Percentiles rank a stretch among this genome's conserved stretches.
Evolutionary conservation across 768 basidiomycete genomes (phyloP).

Genomic region (Suillus occidentalis): DNA sequence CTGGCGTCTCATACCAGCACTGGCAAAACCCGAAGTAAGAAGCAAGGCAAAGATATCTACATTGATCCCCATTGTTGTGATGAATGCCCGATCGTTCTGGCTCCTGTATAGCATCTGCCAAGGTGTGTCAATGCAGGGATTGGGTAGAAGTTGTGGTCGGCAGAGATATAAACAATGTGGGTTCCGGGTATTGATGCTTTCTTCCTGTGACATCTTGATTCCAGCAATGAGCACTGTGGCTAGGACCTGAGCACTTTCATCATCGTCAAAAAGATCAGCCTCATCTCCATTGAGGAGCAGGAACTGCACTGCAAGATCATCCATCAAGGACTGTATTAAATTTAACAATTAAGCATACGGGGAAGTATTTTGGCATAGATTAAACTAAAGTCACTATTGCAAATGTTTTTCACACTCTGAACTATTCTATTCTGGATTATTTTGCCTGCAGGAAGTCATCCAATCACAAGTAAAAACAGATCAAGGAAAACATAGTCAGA

Average conservation of each 20-base stretch:
- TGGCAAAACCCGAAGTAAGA: too few relatives aligned
- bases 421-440: not conserved
- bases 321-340: not conserved
- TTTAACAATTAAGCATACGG: too few relatives aligned
- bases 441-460: not conserved
- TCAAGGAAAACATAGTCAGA: too few relatives aligned
- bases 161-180: not conserved
- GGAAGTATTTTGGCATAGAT: too few relatives aligned
- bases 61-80: too few relatives aligned
- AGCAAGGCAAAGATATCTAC: too few relatives aligned
- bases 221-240: not conserved
- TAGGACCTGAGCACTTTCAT: not conserved
- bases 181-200: not conserved
- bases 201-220: not conserved
- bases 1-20: too few relatives aligned
- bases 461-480: too few relatives aligned
- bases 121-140: too few relatives aligned
- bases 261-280: not conserved
- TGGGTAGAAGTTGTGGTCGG: too few relatives aligned
- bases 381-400: not conserved
- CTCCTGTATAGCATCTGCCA: too few relatives aligned
- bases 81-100: too few relatives aligned
- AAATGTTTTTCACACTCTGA: not conserved
- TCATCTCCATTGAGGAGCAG: not conserved
- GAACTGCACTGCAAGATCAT: not conserved